phyloP scores from a whole-genome alignment of 2,329 filamentous ascomycete species.

The Diplodia intermedia region DNA sequence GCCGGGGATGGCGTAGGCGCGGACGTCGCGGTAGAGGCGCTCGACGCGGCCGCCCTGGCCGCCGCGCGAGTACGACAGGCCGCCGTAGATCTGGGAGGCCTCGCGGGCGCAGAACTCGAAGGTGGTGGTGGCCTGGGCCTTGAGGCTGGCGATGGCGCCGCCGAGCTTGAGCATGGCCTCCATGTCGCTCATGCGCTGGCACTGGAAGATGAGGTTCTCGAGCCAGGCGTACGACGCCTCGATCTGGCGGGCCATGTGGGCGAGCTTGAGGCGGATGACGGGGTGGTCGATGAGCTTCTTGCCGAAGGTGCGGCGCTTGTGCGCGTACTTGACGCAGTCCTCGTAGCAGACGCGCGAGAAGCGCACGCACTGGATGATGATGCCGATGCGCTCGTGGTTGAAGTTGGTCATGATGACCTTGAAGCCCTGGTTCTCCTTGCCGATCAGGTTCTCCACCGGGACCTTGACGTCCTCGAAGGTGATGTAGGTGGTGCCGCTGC shows the following conservation, averaged over 20 bases:
- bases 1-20: constrained; percentile 93
- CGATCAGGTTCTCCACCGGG: constrained; percentile 96
- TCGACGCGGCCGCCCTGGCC: constrained; percentile 97
- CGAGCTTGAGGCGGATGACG: constrained; percentile 96
- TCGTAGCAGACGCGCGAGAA: constrained; percentile 98
- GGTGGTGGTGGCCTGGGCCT: constrained; percentile 90
- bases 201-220: constrained; percentile 93
- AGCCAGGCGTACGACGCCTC: constrained; percentile 98
- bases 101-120: constrained; percentile 98
- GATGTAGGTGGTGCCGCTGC: constrained; percentile 92
- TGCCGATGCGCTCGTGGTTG: constrained; percentile 91
- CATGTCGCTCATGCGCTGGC: constrained; percentile 88
- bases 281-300: constrained; percentile 96
- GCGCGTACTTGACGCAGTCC: constrained; percentile 93
- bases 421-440: constrained; percentile 98
- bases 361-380: constrained; percentile 95
- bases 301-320: constrained; percentile 96
- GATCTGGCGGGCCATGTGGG: constrained; percentile 97
- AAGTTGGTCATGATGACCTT: constrained; percentile 61
- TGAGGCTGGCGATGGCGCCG: constrained; percentile 89
- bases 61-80: constrained; percentile 87
- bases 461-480: constrained; percentile 99
- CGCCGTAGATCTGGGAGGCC: constrained; percentile 96
- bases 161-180: constrained; percentile 97
- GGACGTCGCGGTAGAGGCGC: constrained; percentile 90